Percentiles rank a stretch among this genome's conserved stretches.
Evolutionary conservation across 805 yeast genomes (phyloP).

Genomic region (Clavispora fructus): DNA sequence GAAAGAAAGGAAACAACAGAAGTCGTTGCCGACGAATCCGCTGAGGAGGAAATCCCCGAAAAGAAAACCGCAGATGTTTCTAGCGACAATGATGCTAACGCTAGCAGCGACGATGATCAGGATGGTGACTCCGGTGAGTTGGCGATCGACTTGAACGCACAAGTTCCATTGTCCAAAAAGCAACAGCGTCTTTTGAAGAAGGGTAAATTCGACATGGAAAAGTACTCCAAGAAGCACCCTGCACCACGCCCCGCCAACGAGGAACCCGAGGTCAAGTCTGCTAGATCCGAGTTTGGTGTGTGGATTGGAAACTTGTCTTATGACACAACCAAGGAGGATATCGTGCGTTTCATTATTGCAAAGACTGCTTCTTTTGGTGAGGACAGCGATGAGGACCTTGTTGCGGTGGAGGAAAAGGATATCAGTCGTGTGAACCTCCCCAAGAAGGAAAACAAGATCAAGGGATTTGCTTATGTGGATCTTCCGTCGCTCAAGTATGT

Average conservation of each 20-base stretch:
- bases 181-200: slow-evolving; percentile 82
- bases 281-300: slow-evolving; percentile 61
- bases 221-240: slow-evolving; percentile 38
- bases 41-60: not conserved
- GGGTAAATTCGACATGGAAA: slow-evolving; percentile 66
- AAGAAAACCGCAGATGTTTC: not conserved
- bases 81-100: not conserved
- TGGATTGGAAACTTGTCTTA: slow-evolving; percentile 94
- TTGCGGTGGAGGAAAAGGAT: slow-evolving; percentile 47
- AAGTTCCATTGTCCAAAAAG: slow-evolving; percentile 69
- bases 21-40: not conserved
- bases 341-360: slow-evolving; percentile 56
- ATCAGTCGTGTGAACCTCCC: slow-evolving; percentile 80
- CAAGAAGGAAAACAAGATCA: slow-evolving; percentile 58
- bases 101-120: slow-evolving; percentile 1
- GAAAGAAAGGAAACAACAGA: slow-evolving; percentile 7
- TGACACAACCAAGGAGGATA: slow-evolving; percentile 73
- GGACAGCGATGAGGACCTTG: slow-evolving; percentile 20
- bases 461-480: slow-evolving; percentile 91
- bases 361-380: slow-evolving; percentile 43
- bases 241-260: slow-evolving; percentile 34
- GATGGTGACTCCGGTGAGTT: slow-evolving; percentile 41
- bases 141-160: slow-evolving; percentile 62
- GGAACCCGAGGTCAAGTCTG: slow-evolving; percentile 22
- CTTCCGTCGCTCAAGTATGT: slow-evolving; percentile 58